Evolutionary conservation across 2,329 filamentous ascomycete genomes (phyloP).

Genomic region (Nigrospora sphaerica): DNA sequence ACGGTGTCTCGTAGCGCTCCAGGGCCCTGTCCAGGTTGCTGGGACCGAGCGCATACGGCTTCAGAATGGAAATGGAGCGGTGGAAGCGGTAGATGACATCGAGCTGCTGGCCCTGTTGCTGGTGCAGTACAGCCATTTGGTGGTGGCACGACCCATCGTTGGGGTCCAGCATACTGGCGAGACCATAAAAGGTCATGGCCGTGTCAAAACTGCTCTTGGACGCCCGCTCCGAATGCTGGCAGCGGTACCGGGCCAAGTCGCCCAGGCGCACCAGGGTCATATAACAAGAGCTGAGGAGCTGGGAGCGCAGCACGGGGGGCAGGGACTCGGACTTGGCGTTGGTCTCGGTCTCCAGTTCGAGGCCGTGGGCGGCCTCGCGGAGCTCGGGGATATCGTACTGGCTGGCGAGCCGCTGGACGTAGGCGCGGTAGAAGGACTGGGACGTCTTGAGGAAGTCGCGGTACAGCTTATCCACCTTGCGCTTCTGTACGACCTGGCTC

Average conservation of each 20-base stretch:
- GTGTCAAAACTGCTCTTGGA: constrained; percentile 67
- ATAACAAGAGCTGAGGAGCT: constrained; percentile 69
- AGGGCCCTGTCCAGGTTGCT: constrained; percentile 78
- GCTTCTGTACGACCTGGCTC: constrained; percentile 53
- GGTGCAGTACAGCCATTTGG: constrained; percentile 80
- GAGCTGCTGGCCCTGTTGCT: constrained; percentile 72
- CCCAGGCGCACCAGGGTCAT: constrained; percentile 79
- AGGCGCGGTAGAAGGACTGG: constrained; percentile 82
- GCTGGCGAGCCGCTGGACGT: constrained; percentile 68
- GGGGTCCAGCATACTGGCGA: constrained; percentile 74
- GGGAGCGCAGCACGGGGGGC: constrained; percentile 38
- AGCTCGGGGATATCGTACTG: constrained; percentile 49
- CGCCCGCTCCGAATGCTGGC: constrained; percentile 60
- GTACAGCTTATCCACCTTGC: constrained; percentile 78
- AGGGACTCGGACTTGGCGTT: constrained; percentile 35
- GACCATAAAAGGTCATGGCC: constrained; percentile 75
- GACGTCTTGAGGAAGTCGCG: constrained; percentile 79
- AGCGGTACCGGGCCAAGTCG: constrained; percentile 82
- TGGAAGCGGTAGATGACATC: constrained; percentile 87
- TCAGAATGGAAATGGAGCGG: constrained; percentile 66
- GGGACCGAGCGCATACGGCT: constrained; percentile 67
- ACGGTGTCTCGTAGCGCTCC: constrained; percentile 38
- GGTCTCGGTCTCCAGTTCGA: constrained; percentile 35
- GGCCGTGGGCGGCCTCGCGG: constrained; percentile 32
- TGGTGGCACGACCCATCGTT: constrained; percentile 78